Base-by-base conservation (phyloP, 140 eudicot genomes). In the Anethum foeniculum region DNA sequence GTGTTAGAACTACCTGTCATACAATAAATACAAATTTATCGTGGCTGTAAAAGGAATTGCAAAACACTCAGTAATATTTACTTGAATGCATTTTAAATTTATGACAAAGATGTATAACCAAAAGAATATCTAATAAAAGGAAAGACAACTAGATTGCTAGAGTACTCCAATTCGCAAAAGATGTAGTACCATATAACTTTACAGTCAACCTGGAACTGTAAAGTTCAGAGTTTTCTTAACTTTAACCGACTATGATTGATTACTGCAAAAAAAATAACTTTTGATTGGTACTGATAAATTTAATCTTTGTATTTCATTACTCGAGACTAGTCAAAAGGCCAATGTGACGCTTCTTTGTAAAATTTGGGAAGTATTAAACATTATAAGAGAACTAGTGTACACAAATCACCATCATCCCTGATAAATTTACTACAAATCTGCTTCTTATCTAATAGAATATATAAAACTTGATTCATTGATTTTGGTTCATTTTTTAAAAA, bases 1-100 rank as follows among this genome's bases (percentile, higher is more conserved):
- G 67, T 39, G 44, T 30, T 72, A 27, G 32, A 69, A 80, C 69
- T 71, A 56, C 81, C 58, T 83, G 85, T 89, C 83, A 84, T 10
- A 62, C 71, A 51, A 62, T 34, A 19, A 81, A 30, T 81, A 83
- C 38, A 49, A 38, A 62, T 83, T 82, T 58, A 80, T 75, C 54
- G 7, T 77, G 48, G 69, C 18, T 30, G n/a, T 21, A 30, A 74
- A 39, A 44, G 34, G 12, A 43, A 4, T 36, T 11, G 15, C 15
- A 43, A 72, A 18, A 72, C 16, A 3, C 1, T 39, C 7, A 9
- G 52, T 19, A 23, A 23, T 6, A 36, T 18, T 19, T 23, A 71
- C 16, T 38, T 41, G 15, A 34, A 21, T 71, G 25, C 16, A 18
- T 71, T 71, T 71, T 49, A 39, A 71, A 19, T 71, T 71, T 23